Base-by-base conservation (phyloP, 108 stramenopile species). In the Cyclostephanos invisitatus region DNA sequence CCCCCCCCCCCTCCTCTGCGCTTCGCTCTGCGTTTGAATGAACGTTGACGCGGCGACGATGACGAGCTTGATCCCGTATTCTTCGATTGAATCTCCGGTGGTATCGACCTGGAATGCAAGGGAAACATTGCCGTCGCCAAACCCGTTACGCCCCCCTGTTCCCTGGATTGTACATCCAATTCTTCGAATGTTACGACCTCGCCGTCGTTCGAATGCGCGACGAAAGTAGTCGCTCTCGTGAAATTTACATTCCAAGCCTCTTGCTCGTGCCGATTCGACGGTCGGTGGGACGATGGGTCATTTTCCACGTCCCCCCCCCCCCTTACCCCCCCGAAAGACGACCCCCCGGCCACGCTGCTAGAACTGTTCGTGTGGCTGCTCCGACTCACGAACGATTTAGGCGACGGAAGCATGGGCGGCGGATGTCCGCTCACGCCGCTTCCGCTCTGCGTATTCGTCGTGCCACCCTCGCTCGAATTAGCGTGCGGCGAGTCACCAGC, bases 201-300 rank as follows among this genome's bases (percentile, higher is more conserved):
- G 5, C 58, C 58, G n/a, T 59, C 58, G 15, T 17, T 59, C 58
- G 58, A 59, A 15, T 59, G 58, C 32, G 29, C 58, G n/a, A 59
- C 29, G 14, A 32, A 28, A 6, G 28, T 8, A 59, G 7, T 35
- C 27, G 56, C 15, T 1, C 7, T 22, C 22, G 32, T 32, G 32
- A 32, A 32, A 32, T 28, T 28, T 7, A 28, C 24, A 14, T 3
- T 14, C 17, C 20, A 7, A 51, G n/a, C 51, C 17, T 57, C 8
- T 55, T 55, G 54, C 2, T 5, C 32, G 32, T 32, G 32, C n/a
- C 22, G 51, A 53, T 7, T 53, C 25, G 22, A 15, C 53, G 22
- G 53, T 15, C 15, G 44, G 44, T 14, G 44, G 15, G 44, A 46
- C 44, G 44, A 46, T 15, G 44, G 3, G 14, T 15, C 44, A 0